phyloP scores from a whole-genome alignment of 1,139 yeast genomes.

The Suhomyces guaymorum region DNA sequence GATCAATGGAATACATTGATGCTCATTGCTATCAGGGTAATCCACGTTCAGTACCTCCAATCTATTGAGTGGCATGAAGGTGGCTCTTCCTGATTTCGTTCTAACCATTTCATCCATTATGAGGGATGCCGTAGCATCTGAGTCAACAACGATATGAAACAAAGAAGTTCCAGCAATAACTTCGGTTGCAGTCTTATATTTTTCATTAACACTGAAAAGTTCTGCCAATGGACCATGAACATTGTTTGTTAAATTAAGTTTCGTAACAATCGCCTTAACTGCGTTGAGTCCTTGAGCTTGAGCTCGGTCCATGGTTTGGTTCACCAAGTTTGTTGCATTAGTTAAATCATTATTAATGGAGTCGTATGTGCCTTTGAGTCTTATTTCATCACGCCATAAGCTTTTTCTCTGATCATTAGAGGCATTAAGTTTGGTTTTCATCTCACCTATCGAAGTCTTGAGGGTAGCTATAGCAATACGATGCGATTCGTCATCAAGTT shows the following conservation, averaged over 20 bases:
- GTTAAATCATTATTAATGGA: slow-evolving; percentile 57
- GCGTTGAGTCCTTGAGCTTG: slow-evolving; percentile 70
- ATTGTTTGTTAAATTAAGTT: slow-evolving; percentile 53
- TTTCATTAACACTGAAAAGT: slow-evolving; percentile 74
- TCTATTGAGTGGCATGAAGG: slow-evolving; percentile 87
- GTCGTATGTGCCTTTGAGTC: slow-evolving; percentile 54
- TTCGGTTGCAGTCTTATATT: slow-evolving; percentile 83
- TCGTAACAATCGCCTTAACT: slow-evolving; percentile 58
- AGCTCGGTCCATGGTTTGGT: slow-evolving; percentile 73
- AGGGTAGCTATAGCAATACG: slow-evolving; percentile 26
- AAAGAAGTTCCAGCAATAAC: slow-evolving; percentile 85
- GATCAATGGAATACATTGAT: slow-evolving; percentile 71
- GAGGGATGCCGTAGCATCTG: slow-evolving; percentile 77
- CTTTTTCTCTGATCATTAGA: slow-evolving; percentile 67
- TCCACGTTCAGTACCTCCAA: slow-evolving; percentile 37
- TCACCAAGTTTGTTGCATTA: slow-evolving; percentile 58
- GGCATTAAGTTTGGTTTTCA: slow-evolving; percentile 43
- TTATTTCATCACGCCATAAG: slow-evolving; percentile 81
- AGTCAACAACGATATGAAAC: slow-evolving; percentile 88
- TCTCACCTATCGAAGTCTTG: slow-evolving; percentile 34
- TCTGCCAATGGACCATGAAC: slow-evolving; percentile 89
- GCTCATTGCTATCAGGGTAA: slow-evolving; percentile 57
- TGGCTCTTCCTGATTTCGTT: slow-evolving; percentile 76
- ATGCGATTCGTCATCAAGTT: slow-evolving; percentile 27
- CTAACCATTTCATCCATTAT: slow-evolving; percentile 77